Conservation (phyloP, 441 rosid genomes). For the Breynia disticha region DNA sequence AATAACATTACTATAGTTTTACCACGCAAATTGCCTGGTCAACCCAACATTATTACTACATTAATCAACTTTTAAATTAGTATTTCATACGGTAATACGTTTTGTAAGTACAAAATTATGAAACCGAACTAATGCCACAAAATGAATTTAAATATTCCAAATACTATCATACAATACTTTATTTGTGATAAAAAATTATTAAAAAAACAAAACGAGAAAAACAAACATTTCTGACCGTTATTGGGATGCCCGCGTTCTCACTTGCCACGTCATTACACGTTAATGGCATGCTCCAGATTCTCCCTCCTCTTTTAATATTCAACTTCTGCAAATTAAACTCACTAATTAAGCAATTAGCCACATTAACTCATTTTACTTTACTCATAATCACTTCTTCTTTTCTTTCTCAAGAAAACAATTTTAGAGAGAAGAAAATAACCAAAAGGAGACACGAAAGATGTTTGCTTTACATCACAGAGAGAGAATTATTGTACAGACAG, state of each 20-base stretch:
- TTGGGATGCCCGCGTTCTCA: constrained; percentile 25
- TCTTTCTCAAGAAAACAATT: neutral
- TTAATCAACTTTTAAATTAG: too few species aligned
- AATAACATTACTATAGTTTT: too few species aligned
- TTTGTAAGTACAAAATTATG: too few species aligned
- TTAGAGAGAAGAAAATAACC: constrained; percentile 5
- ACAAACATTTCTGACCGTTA: constrained; percentile 25
- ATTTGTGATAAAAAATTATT: too few species aligned
- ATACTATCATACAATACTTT: too few species aligned
- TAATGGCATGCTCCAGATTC: constrained; percentile 14
- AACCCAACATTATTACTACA: too few species aligned
- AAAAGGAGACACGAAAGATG: neutral
- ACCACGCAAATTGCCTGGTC: too few species aligned
- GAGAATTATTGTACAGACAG: neutral
- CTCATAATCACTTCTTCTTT: too few species aligned
- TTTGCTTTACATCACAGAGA: neutral
- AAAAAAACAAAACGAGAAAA: too few species aligned
- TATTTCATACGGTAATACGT: too few species aligned
- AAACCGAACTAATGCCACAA: too few species aligned
- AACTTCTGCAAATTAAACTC: neutral
- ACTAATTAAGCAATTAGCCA: neutral
- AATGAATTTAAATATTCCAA: too few species aligned
- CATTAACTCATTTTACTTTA: neutral
- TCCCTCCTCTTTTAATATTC: constrained; percentile 13
- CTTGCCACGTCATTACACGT: constrained; percentile 36